Base-by-base conservation (phyloP, 805 yeast species). In the Nakazawaea anatomiae region DNA sequence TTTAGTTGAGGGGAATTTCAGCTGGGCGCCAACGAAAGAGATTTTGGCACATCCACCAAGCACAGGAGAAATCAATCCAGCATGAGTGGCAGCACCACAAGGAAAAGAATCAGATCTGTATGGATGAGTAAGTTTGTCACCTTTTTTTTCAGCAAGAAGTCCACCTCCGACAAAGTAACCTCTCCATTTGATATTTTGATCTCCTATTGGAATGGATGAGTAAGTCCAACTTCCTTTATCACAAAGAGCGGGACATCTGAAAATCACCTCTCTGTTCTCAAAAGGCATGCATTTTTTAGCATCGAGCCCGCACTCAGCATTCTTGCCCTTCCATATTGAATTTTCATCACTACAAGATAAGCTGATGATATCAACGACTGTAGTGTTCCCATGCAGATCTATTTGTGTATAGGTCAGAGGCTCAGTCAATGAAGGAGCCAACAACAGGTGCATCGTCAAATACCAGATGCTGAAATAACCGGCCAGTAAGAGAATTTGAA, bases 231-330 rank as follows among this genome's bases (percentile, higher is more conserved):
- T 82, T 34, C 81, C 87, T 35, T 85, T 69, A 57, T 85, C 89
- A 67, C 98, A 91, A 35, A 90, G 69, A 0, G 97, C 96, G 0
- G 96, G 96, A 65, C 98, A 91, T 57, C 89, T 73, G 60, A 90
- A 74, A 4, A 76, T 64, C 30, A 85, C 74, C 25, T 76, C 77
- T 12, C 69, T 60, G 31, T 70, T 65, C 3, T 61, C 67, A 44
- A 75, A 67, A 0, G 81, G 76, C 1, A 62, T 66, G 65, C 96
- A 89, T 6, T 69, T 54, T n/a, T 70, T 64, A 1, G 84, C 96
- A 56, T 83, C 71, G 8, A 84, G 57, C 0, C 97, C 97, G 72
- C 97, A 91, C 0, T 71, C 75, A 8, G 78, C 80, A 59, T 86
- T 87, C 51, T 82, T 85, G 0, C 96, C 96, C 46, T 62, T 68